A percentile compares a stretch with the other conserved stretches of the same genome.
These are phyloP conservation scores for Picea sitchensis DNA, from an alignment of 75 land plant species.

Conservation along the genomic window DNA sequence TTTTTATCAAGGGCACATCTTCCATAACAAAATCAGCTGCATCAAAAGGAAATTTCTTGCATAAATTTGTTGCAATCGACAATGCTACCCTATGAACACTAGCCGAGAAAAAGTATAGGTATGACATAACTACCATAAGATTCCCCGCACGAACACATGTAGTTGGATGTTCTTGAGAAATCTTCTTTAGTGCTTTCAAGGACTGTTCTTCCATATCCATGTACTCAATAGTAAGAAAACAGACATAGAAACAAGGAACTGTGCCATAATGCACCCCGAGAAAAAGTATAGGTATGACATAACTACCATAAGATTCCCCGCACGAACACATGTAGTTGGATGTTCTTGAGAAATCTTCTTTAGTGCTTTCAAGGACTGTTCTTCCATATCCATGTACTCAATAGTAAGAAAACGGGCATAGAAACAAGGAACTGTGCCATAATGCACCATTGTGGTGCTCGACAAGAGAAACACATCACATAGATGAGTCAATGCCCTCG, in stretches of 20 bases:
- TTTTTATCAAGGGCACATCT: slow-evolving; percentile 85
- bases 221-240: slow-evolving; percentile 19
- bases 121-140: slow-evolving; percentile 91
- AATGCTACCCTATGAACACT: slow-evolving; percentile 96
- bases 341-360: slow-evolving; percentile 69
- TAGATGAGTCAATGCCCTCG: slow-evolving; percentile 22
- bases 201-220: slow-evolving; percentile 38
- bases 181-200: slow-evolving; percentile 96
- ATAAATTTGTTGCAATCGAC: slow-evolving; percentile 96
- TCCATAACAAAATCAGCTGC: slow-evolving; percentile 93
- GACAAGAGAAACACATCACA: slow-evolving; percentile 15
- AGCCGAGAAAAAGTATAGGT: slow-evolving; percentile 96
- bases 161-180: slow-evolving; percentile 96
- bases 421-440: not conserved
- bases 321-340: slow-evolving; percentile 85
- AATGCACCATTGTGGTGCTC: slow-evolving; percentile 11
- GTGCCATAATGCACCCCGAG: slow-evolving; percentile 64
- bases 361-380: too few relatives aligned
- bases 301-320: slow-evolving; percentile 93
- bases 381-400: too few relatives aligned
- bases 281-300: slow-evolving; percentile 95
- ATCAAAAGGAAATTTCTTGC: slow-evolving; percentile 93
- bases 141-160: slow-evolving; percentile 88
- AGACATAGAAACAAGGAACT: slow-evolving; percentile 17
- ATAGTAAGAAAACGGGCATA: too few relatives aligned